Conservation (phyloP, 129 eudicot species). For the Oenanthe sinensis region DNA sequence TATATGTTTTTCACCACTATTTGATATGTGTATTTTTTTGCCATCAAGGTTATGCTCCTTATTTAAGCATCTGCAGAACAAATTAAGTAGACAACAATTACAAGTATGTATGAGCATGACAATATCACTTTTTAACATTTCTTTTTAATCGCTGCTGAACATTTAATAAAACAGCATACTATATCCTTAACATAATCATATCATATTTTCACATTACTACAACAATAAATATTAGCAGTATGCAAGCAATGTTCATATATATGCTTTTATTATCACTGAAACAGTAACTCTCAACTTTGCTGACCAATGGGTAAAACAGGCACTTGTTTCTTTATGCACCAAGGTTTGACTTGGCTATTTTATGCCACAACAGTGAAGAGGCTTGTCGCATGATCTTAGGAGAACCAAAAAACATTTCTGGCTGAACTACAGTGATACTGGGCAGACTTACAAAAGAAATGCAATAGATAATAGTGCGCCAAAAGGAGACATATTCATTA, state of each 20-base stretch:
- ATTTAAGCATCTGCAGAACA: slow-evolving; percentile 50
- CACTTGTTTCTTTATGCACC: too few relatives aligned
- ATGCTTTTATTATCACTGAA: not conserved
- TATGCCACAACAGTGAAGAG: not conserved
- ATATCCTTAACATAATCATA: too few relatives aligned
- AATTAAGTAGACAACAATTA: slow-evolving; percentile 4
- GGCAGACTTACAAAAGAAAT: not conserved
- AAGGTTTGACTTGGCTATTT: too few relatives aligned
- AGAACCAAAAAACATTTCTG: not conserved
- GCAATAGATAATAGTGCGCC: not conserved
- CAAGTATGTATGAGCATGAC: not conserved
- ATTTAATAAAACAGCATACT: not conserved
- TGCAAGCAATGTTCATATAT: not conserved
- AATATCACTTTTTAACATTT: not conserved
- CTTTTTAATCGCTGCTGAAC: not conserved
- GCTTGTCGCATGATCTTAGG: not conserved
- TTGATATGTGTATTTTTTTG: slow-evolving; percentile 43
- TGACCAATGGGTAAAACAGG: too few relatives aligned
- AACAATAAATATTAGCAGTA: not conserved
- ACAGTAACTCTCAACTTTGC: not conserved
- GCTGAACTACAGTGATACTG: not conserved
- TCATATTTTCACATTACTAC: too few relatives aligned
- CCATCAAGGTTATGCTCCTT: slow-evolving; percentile 19
- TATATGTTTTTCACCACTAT: slow-evolving; percentile 46
- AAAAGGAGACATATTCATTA: not conserved